phyloP scores from a whole-genome alignment of 1,139 yeast genomes.

The Saccharomycopsis hybrid region DNA sequence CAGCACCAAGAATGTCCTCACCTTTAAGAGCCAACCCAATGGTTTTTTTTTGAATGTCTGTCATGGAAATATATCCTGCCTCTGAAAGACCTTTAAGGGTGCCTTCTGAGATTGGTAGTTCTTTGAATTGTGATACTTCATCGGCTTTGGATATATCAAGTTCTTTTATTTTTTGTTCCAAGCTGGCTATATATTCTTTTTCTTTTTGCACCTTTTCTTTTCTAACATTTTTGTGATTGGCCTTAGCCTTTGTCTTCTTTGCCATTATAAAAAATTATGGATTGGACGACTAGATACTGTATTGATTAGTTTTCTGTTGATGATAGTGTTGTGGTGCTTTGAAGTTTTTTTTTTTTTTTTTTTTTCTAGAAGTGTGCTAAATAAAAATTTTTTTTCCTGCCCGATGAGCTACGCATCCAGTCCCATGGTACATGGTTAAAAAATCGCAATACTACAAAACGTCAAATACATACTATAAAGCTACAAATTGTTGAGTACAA shows the following conservation, averaged over 20 bases:
- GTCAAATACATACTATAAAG: neutral
- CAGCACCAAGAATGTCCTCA: conserved; percentile 83
- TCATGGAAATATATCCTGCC: conserved; percentile 63
- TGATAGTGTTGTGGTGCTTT: too few species aligned
- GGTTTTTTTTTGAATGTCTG: conserved; percentile 80
- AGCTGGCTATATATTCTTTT: conserved; percentile 10
- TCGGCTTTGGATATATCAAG: conserved; percentile 19
- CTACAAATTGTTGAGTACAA: neutral
- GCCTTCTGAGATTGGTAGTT: conserved; percentile 65
- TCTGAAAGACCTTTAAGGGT: conserved; percentile 71
- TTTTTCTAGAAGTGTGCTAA: neutral
- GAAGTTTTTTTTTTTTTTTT: neutral
- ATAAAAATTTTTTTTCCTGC: too few species aligned
- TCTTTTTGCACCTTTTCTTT: conserved; percentile 13
- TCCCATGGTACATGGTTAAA: too few species aligned
- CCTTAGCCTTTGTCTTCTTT: neutral
- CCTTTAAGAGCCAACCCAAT: conserved; percentile 77
- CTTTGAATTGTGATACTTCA: conserved; percentile 38
- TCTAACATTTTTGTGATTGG: conserved; percentile 10
- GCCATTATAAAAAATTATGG: too few species aligned
- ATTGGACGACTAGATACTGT: too few species aligned
- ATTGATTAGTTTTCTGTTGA: too few species aligned
- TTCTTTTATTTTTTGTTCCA: conserved; percentile 21
- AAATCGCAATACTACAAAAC: neutral
- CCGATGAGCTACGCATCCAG: neutral